Base-by-base conservation (phyloP, 495 filamentous ascomycete species). In the Penicillium crystallinum region DNA sequence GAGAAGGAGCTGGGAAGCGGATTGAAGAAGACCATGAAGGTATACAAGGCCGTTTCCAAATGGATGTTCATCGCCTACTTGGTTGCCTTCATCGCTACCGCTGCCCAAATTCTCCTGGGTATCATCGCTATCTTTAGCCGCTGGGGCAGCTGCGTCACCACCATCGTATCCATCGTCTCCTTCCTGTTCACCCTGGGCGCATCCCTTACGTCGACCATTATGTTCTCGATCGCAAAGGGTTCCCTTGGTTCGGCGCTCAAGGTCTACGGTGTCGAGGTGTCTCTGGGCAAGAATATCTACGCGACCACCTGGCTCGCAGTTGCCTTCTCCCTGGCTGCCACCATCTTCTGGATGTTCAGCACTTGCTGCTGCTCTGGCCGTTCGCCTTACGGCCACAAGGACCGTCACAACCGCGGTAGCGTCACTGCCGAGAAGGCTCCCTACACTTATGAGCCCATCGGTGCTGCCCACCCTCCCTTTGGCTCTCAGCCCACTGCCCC, bases 271-370 rank as follows among this genome's bases (percentile, higher is more conserved):
- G 81, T 91, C 53, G 63, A 76, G 1, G 77, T 81, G 35, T 64
- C 61, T 35, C 72, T 92, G 60, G 87, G 89, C 66, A 80, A 61
- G 41, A 75, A 77, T 58, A 91, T 87, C 68, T 81, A 87, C 50
- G 77, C 77, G 21, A 69, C 79, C 4, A 79, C 83, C 42, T 97
- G 92, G 92, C 68, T 96, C 42, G 85, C 84, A 42, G 86, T 84
- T 10, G 86, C 77, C 29, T 93, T 95, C 67, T 82, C 86, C 39
- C 58, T 90, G 19, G 88, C 64, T 41, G 83, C 83, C 12, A 78
- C 78, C 51, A 58, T 95, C 59, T 96, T 96, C 85, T 97, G 92
- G 92, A 74, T 88, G 57, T 82, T 95, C 69, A 89, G 83, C 69
- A 77, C 83, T 49, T 97, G 92, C 86, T 97, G 91, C 83, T 96